A percentile compares a stretch with the other conserved stretches of the same genome.
phyloP scores from a whole-genome alignment of 2,329 filamentous ascomycete species.

The Cercospora beticola region DNA sequence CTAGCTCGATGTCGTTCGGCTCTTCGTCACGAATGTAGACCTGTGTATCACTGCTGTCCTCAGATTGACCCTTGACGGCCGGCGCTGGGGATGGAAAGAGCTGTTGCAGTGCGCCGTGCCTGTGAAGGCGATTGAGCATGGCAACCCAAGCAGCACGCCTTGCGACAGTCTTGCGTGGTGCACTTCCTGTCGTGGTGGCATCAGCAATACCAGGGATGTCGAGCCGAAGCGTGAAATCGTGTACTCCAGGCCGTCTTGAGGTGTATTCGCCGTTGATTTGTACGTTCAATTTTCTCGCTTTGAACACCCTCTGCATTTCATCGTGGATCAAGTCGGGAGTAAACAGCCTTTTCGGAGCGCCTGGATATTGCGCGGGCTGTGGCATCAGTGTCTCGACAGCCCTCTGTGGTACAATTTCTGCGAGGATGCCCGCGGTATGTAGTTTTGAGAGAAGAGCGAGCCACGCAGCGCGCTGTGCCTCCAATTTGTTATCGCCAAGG shows the following conservation, averaged over 20 bases:
- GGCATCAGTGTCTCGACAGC: neutral
- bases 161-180: neutral
- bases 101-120: constrained; percentile 8
- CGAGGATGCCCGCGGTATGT: constrained; percentile 10
- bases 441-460: constrained; percentile 7
- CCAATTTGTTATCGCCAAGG: neutral
- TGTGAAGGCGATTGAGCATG: constrained; percentile 10
- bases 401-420: neutral
- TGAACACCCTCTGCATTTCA: constrained; percentile 9
- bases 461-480: constrained; percentile 9
- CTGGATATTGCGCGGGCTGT: constrained; percentile 12
- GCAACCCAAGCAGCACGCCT: constrained; percentile 16
- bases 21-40: constrained; percentile 2
- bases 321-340: neutral
- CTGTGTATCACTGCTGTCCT: neutral
- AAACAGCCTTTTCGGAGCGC: constrained; percentile 7
- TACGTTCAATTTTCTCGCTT: neutral
- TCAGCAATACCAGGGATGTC: constrained; percentile 11
- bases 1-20: constrained; percentile 11
- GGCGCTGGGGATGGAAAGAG: constrained; percentile 1
- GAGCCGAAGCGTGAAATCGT: constrained; percentile 6
- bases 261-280: neutral
- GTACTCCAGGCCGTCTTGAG: neutral
- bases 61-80: neutral
- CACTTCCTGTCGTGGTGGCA: constrained; percentile 7